A percentile compares a stretch with the other conserved stretches of the same genome.
Evolutionary conservation across 371 early-diverging fungal genomes (phyloP).

Genomic region (Syncephalastrum sp.): DNA sequence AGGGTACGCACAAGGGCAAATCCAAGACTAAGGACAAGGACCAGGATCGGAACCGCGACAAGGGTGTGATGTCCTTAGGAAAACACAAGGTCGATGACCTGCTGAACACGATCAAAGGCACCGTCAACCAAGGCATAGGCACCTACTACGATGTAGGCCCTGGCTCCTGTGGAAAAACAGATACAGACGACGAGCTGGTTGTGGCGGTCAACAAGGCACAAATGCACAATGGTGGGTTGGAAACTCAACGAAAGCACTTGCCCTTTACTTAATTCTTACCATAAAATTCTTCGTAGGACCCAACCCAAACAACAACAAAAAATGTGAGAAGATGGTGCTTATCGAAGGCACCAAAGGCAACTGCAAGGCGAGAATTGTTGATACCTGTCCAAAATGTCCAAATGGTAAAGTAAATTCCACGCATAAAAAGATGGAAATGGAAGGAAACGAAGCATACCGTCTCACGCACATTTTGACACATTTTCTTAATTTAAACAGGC

Average conservation of each 20-base stretch:
- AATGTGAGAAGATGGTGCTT: constrained; percentile 28
- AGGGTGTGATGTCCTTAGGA: no score
- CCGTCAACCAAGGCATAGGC: constrained; percentile 19
- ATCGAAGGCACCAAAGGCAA: constrained; percentile 28
- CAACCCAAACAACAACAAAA: constrained; percentile 37
- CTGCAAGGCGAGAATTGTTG: constrained; percentile 29
- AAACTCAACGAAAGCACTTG: not conserved
- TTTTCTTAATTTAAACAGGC: constrained; percentile 14
- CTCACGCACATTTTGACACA: constrained; percentile 4
- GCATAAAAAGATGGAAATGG: no score
- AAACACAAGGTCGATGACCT: not conserved
- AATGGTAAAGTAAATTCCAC: constrained; percentile 22
- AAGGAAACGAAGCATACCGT: not conserved
- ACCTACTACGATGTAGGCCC: constrained; percentile 36
- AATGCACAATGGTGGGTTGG: constrained; percentile 36
- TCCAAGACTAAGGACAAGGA: not conserved
- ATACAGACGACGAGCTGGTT: constrained; percentile 28
- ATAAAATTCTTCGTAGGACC: constrained; percentile 20
- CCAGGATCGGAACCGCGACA: no score
- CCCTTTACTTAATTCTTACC: not conserved
- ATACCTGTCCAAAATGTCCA: constrained; percentile 38
- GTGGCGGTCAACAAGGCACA: constrained; percentile 37
- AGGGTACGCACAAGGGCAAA: not conserved
- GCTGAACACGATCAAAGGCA: not conserved
- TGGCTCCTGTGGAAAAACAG: constrained; percentile 39